These are phyloP conservation scores for Lecanicillium sp. DNA, from an alignment of 2,329 filamentous ascomycete genomes.

Conservation along the genomic window DNA sequence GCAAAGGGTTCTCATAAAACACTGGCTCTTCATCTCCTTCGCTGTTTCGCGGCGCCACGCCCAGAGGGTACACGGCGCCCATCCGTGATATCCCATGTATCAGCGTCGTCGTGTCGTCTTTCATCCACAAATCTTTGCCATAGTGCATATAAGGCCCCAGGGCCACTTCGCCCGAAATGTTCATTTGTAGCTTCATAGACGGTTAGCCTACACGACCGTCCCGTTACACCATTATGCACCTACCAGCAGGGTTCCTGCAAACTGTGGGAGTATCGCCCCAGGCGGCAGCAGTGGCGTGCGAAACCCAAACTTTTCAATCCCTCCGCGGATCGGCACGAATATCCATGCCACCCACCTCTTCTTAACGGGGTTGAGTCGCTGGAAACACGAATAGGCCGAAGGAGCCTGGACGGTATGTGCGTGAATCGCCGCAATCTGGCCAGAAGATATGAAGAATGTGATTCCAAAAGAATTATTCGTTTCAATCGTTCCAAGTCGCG, in stretches of 20 bases:
- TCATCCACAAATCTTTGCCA: constrained; percentile 8
- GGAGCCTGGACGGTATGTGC: constrained; percentile 7
- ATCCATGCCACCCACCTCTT: constrained; percentile 9
- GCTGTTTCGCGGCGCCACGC: background rate
- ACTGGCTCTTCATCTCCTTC: constrained; percentile 2
- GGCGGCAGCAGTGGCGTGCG: constrained; percentile 3
- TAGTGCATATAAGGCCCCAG: constrained; percentile 2
- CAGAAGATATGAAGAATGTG: constrained; percentile 10
- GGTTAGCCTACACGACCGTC: background rate
- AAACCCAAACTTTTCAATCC: constrained; percentile 7
- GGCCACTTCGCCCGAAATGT: constrained; percentile 1
- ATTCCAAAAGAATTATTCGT: constrained; percentile 5
- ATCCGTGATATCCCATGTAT: constrained; percentile 10
- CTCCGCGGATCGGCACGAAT: constrained; percentile 5
- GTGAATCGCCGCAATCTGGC: constrained; percentile 8
- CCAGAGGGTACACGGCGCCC: constrained; percentile 1
- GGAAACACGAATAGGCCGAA: constrained; percentile 5
- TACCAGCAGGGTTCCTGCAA: constrained; percentile 5
- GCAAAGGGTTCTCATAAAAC: constrained; percentile 4
- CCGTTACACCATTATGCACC: background rate
- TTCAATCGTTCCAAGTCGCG: constrained; percentile 6
- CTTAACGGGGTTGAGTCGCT: constrained; percentile 8
- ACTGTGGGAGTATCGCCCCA: constrained; percentile 1
- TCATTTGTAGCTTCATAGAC: constrained; percentile 1
- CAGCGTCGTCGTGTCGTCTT: constrained; percentile 6